Conservation (phyloP, 31 red algal species). For the Odonthalia washingtoniensis region DNA sequence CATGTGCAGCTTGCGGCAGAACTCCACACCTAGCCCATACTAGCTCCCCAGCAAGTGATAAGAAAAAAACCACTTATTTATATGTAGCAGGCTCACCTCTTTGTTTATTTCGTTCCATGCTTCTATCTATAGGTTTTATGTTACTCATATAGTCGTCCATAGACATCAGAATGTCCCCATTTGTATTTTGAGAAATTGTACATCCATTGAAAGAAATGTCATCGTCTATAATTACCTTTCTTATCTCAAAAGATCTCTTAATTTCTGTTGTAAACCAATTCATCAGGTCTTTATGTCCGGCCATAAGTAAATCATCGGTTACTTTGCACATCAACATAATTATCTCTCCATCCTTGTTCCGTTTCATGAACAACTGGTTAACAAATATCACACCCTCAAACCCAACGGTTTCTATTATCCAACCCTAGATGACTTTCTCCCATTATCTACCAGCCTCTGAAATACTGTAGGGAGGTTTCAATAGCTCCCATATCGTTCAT, state of each 20-base stretch:
- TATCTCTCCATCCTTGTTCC: not conserved
- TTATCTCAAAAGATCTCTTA: not conserved
- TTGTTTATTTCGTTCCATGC: too few relatives aligned
- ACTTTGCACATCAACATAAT: not conserved
- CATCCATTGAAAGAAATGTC: not conserved
- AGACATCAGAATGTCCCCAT: not conserved
- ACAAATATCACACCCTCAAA: not conserved
- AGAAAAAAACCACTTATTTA: not conserved
- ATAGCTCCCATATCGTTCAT: not conserved
- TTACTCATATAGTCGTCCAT: not conserved
- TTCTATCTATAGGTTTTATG: not conserved
- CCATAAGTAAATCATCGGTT: constrained; percentile 3
- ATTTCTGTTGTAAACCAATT: not conserved
- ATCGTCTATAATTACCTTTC: constrained; percentile 1
- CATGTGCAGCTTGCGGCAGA: not conserved
- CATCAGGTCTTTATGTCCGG: not conserved
- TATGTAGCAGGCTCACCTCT: too few relatives aligned
- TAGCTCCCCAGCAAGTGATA: not conserved
- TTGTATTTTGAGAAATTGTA: not conserved
- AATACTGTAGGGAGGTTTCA: not conserved
- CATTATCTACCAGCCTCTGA: not conserved
- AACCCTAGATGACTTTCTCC: not conserved
- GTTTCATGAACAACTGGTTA: not conserved
- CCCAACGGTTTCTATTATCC: not conserved
- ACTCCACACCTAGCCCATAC: not conserved